phyloP scores from a whole-genome alignment of 139 green algal species.

The Desmodesmus armatus region DNA sequence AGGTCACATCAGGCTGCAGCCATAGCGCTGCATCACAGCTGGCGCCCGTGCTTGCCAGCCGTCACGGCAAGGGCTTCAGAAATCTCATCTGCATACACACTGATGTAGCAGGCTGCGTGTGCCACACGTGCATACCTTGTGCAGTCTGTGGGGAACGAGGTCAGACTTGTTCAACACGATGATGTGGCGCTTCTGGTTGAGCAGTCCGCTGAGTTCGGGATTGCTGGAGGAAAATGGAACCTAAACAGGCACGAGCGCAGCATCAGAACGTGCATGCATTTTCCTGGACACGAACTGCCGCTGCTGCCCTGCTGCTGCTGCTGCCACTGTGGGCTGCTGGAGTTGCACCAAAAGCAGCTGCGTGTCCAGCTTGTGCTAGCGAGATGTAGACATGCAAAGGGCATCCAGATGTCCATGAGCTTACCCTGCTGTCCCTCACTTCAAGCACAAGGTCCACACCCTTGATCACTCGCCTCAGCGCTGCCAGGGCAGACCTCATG shows the following conservation, averaged over 20 bases:
- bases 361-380: no score
- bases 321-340: background rate
- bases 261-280: background rate
- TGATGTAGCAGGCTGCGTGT: no score
- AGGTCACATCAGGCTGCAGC: no score
- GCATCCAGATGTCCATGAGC: no score
- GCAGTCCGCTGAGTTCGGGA: slow-evolving; percentile 32
- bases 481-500: slow-evolving; percentile 48
- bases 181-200: slow-evolving; percentile 44
- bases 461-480: slow-evolving; percentile 47
- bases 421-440: slow-evolving; percentile 50
- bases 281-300: background rate
- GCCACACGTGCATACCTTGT: no score
- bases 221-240: slow-evolving; percentile 47
- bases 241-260: no score
- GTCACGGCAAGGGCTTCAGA: no score
- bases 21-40: no score
- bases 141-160: slow-evolving; percentile 21
- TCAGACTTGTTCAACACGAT: slow-evolving; percentile 57
- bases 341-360: background rate
- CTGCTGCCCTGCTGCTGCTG: slow-evolving; percentile 12
- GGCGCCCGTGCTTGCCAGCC: no score
- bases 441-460: slow-evolving; percentile 53
- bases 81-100: no score
- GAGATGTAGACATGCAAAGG: no score